Evolutionary conservation across 1,284 basidiomycete genomes (phyloP).

Genomic region (Wallemia mellicola): DNA sequence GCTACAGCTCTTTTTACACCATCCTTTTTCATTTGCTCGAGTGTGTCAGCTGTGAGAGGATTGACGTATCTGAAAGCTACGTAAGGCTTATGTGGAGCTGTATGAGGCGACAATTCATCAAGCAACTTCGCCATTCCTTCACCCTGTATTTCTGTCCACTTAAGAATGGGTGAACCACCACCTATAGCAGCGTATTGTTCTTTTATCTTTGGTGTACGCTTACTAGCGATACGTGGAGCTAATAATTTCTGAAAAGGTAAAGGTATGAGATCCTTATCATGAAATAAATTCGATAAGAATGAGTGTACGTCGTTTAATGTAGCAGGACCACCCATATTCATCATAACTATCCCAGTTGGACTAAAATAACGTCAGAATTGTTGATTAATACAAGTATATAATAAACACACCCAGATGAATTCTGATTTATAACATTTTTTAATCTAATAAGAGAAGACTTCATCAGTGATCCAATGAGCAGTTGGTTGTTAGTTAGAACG

Average conservation of each 20-base stretch:
- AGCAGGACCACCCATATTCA: constrained; percentile 95
- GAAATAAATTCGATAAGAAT: constrained; percentile 79
- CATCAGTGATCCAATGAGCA: not conserved
- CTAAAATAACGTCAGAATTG: too few species aligned
- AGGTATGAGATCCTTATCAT: constrained; percentile 83
- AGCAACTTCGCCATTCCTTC: constrained; percentile 64
- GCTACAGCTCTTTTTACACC: constrained; percentile 78
- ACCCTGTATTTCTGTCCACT: constrained; percentile 68
- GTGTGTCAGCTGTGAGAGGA: constrained; percentile 58
- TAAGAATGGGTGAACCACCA: constrained; percentile 87
- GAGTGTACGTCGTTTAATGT: constrained; percentile 59
- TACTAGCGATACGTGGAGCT: constrained; percentile 62
- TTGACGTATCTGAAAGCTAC: constrained; percentile 78
- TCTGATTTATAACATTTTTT: not conserved
- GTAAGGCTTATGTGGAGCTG: constrained; percentile 87
- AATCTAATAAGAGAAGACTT: not conserved
- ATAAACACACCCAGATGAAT: too few species aligned
- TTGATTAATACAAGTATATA: too few species aligned
- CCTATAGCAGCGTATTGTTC: constrained; percentile 83
- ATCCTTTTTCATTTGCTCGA: constrained; percentile 59
- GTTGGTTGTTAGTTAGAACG: too few species aligned
- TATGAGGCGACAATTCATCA: constrained; percentile 70
- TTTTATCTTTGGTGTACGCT: constrained; percentile 82
- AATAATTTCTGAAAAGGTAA: constrained; percentile 66
- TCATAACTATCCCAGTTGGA: constrained; percentile 37